Evolutionary conservation across 768 basidiomycete genomes (phyloP), one percentile per base, ranked within the genome.

Genomic region (Russula virescens): DNA sequence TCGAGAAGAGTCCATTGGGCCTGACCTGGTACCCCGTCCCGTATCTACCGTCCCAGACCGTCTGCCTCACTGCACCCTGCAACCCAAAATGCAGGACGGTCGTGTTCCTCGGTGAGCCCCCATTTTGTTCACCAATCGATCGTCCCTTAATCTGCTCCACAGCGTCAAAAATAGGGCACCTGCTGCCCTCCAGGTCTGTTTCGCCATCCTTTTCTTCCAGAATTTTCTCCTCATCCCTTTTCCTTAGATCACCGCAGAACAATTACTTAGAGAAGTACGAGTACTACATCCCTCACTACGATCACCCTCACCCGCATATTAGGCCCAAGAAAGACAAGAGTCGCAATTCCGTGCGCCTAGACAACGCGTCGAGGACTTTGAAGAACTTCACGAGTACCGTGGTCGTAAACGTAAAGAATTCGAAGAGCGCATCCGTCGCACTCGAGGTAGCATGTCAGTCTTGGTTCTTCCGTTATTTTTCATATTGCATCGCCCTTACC

Each of bases 251-350:
- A 98, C 97, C 61, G 93, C 97, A 16, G 97, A 98, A 76, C 97
- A 99, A 76, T 86, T 99, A 47, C 80, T 99, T 11, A 88, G 97
- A 69, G 97, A 99, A 79, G 91, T 90, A 72, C 51, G 75, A 21
- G 13, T 35, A 50, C 28, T 52, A 34, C 25, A n/a, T 8, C 16
- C 43, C 2, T 11, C 23, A 13, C 14, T 46, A 5, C 21, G 13
- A 28, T 31, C 19, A 40, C 48, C 31, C 53, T 38, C 61, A 23
- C 48, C 28, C 38, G n/a, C 40, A 25, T 52, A 14, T 69, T 45
- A 94, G 90, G 97, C 97, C 53, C 94, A 98, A 88, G 97, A 98
- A 68, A 82, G 96, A 58, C 95, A 98, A 78, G 97, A 98, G 73
- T 83, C 90, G 34, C 83, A 88, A 14, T 91, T 94, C 72, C 86